Base-by-base conservation (phyloP, 1,284 basidiomycete genomes). In the Volvariella volvacea region DNA sequence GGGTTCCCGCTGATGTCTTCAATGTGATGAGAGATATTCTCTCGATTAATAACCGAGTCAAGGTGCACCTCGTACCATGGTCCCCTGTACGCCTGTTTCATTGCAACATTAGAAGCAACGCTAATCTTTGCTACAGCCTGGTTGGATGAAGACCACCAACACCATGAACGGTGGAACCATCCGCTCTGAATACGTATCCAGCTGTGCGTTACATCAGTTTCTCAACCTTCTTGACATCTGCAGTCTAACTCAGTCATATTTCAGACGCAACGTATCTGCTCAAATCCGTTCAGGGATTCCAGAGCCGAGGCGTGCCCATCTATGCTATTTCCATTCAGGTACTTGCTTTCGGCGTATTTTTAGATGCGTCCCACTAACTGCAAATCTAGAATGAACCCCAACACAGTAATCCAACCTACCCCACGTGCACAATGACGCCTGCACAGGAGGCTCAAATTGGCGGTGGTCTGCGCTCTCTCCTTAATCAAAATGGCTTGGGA, bases 231-330 rank as follows among this genome's bases (percentile, higher is more conserved):
- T 28, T 41, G 40, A 12, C 42, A 48, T 22, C 34, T 49, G 19
- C 37, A 49, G 12, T 46, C 21, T 37, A 47, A 16, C 31, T 14
- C 28, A 20, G 9, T 12, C 15, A 6, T 14, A 21, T 12, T n/a
- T 15, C 33, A 78, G 76, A 74, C 54, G 65, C 75, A 0, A 71
- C 64, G 1, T 78, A 78, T 48, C 64, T 80, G 7, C 55, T 78
- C 32, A 78, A 76, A 53, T 64, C 70, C n/a, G 68, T 77, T 2
- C 74, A 77, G 50, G 75, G 73, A 1, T 74, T 77, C 56, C 56
- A 66, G 22, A 65, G 50, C 33, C 63, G 74, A 47, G 75, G 74
- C 4, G 64, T 76, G 45, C 55, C 67, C 2, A 52, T 73, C 15
- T 76, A 74, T 44, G 74, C 74, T 0, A 66, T 80, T 25, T 68